Base-by-base conservation (phyloP, 495 filamentous ascomycete genomes). In the Neohortaea acidophila region DNA sequence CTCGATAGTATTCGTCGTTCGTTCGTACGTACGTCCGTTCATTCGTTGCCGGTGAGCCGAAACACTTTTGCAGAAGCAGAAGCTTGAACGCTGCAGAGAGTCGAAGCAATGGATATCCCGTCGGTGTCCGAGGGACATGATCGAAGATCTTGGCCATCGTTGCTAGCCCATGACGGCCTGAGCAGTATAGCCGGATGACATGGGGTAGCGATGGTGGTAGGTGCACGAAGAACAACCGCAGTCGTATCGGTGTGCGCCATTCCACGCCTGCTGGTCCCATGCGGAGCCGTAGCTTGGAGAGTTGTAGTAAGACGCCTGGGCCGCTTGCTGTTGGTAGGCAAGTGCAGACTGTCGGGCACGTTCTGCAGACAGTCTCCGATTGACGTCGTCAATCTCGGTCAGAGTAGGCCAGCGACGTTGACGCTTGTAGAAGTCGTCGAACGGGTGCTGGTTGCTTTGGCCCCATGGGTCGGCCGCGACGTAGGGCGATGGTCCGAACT, bases 191-290 rank as follows among this genome's bases (percentile, higher is more conserved):
- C 63, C 62, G 33, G 66, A 67, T 33, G 66, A 61, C 52, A 69
- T 70, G 51, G 84, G 73, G 28, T 49, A 49, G 30, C 45, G 42
- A 21, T 74, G 55, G 40, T 76, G 70, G 43, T 70, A 75, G 8
- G 63, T 59, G 57, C 81, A 87, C 38, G 73, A 70, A 33, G 61
- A 54, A 55, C 82, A 89, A 41, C 63, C 67, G 54, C 81, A 89
- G 14, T 76, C 80, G 21, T 68, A 66, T 31, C 67, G 68, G 49
- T 69, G 46, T 7, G 36, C 33, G 1, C 41, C 51, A 37, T 43
- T 56, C 58, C 58, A 61, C 14, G 38, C 42, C 6, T 41, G 36
- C 19, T 48, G 39, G 32, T 51, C 54, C 48, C 51, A 59, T 2
- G 47, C 38, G 14, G 54, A 41, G 9, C 36, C 44, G 18, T 52